phyloP scores from a whole-genome alignment of 1,284 basidiomycete genomes.

The Sanghuangporus baumii region DNA sequence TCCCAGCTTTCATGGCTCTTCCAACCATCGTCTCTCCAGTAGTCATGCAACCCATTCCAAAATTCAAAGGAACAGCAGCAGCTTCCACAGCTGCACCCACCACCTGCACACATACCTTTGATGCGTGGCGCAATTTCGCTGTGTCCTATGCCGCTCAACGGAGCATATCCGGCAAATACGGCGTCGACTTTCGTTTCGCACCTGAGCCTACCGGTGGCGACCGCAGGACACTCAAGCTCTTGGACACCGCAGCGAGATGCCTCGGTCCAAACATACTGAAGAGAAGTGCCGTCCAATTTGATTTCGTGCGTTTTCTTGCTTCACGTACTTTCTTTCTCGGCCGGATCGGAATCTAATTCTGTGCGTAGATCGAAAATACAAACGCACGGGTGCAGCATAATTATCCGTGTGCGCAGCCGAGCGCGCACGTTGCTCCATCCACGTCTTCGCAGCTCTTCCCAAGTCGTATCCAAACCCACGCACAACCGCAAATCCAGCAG shows the following conservation, averaged over 20 bases:
- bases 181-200: constrained; percentile 2
- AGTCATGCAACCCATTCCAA: not conserved
- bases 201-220: not conserved
- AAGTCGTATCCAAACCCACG: not conserved
- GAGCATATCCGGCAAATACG: not conserved
- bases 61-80: not conserved
- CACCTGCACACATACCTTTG: constrained; percentile 1
- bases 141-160: not conserved
- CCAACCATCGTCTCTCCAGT: not conserved
- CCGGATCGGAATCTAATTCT: not conserved
- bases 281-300: not conserved
- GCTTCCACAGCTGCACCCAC: not conserved
- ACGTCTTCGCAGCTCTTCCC: not conserved
- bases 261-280: not conserved
- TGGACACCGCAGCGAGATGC: not conserved
- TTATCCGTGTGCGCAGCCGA: not conserved
- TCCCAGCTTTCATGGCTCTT: not conserved
- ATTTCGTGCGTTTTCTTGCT: constrained; percentile 1
- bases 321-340: not conserved
- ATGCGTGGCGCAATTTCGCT: constrained; percentile 1
- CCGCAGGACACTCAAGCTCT: not conserved
- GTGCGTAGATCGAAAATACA: not conserved
- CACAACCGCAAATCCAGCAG: not conserved
- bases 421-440: not conserved
- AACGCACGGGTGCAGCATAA: not conserved